Percentiles rank a stretch among this genome's conserved stretches.
These are phyloP conservation scores for Spongiforma sp. DNA, from an alignment of 1,284 basidiomycete genomes.

Conservation along the genomic window DNA sequence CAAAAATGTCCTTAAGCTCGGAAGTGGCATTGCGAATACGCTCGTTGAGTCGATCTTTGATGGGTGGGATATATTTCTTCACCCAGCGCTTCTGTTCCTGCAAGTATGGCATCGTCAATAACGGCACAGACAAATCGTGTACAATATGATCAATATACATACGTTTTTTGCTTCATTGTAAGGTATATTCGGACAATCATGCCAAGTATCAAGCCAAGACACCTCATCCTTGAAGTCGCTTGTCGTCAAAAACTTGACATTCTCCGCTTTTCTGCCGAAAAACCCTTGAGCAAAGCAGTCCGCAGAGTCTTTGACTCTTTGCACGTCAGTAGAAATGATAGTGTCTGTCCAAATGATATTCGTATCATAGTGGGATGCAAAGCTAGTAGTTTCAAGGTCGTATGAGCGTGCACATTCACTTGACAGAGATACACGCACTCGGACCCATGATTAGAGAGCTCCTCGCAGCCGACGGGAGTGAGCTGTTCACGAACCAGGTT, in stretches of 20 bases:
- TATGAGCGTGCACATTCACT: not conserved
- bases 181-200: conserved; percentile 11
- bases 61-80: conserved; percentile 45
- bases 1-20: too few relatives aligned
- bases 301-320: conserved; percentile 29
- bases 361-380: conserved; percentile 25
- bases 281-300: conserved; percentile 22
- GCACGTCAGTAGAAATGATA: conserved; percentile 46
- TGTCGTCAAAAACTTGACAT: conserved; percentile 18
- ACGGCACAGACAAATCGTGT: not conserved
- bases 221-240: conserved; percentile 35
- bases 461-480: conserved; percentile 15
- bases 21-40: conserved; percentile 41
- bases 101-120: not conserved
- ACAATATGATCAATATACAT: not conserved
- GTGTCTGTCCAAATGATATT: conserved; percentile 32
- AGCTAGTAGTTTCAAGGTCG: conserved; percentile 19
- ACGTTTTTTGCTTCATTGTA: not conserved
- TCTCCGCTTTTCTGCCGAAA: conserved; percentile 12
- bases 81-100: conserved; percentile 45
- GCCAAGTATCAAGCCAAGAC: conserved; percentile 36
- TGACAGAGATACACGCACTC: conserved; percentile 15
- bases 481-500: conserved; percentile 29
- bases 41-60: conserved; percentile 43
- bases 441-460: conserved; percentile 25